Base-by-base conservation (phyloP, 805 yeast species). In the Candida khao-thaluensis region DNA sequence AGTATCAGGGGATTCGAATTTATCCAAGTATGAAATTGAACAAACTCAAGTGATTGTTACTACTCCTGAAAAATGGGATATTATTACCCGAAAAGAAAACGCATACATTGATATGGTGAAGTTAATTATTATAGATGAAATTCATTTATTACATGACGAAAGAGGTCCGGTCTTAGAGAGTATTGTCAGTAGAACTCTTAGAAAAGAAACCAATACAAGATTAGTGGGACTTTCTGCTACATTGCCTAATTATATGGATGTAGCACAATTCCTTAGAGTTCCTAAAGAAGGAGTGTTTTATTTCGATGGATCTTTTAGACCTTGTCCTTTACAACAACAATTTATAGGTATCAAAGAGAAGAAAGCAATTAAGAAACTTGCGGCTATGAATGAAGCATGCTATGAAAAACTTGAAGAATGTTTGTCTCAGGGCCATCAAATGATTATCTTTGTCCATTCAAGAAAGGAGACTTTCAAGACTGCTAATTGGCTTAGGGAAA, bases 11-110 rank as follows among this genome's bases (percentile, higher is more conserved):
- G 99, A 91, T 52, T 77, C 88, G 7, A 78, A 81, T 37, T 62
- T 91, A 42, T 80, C 89, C 2, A 81, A 77, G 50, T 79, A 76
- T 44, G 95, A 91, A 57, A 81, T 91, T 21, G 60, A 74, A 2
- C 81, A 81, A 30, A 84, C 96, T 0, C 96, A 91, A 51, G 62
- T 91, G 4, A 65, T 91, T 35, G 95, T 91, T 1, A 86, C 96
- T 0, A 91, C 99, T 0, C 98, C 98, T 0, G 99, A 93, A 56
- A 91, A 90, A 55, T 91, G 98, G 98, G 98, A 93, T 64, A 86
- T 93, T 15, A 82, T 90, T 11, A 90, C 96, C 0, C 74, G 99
- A 64, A 91, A 91, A 53, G 67, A 77, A 2, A 76, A 83, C 17
- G 38, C 44, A 7, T 82, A 81, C 50, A 75, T 81, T 1, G 71